Evolutionary conservation across 1,139 yeast genomes (phyloP).

Genomic region (Suhomyces guaymorum): DNA sequence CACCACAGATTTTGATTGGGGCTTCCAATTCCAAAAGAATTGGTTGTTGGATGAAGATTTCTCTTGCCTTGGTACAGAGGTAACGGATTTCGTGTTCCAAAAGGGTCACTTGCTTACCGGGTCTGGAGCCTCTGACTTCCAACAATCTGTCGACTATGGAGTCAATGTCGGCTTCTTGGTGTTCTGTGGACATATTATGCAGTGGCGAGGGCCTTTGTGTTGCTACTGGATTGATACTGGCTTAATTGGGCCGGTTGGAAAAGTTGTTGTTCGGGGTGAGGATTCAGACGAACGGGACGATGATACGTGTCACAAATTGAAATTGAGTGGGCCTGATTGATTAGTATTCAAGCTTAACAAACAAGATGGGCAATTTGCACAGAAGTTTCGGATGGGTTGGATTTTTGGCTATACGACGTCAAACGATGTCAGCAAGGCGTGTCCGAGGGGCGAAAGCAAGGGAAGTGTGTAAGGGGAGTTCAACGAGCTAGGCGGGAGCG

Average conservation of each 20-base stretch:
- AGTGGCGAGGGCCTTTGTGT: conserved; percentile 10
- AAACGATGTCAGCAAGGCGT: conserved; percentile 10
- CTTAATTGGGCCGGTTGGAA: neutral
- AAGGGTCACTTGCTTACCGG: conserved; percentile 93
- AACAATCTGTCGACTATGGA: conserved; percentile 94
- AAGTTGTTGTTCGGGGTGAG: neutral
- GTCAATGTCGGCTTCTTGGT: conserved; percentile 93
- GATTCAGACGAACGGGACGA: neutral
- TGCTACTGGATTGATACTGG: neutral
- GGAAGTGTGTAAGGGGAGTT: conserved; percentile 2
- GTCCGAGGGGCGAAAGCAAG: conserved; percentile 6
- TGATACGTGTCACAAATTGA: conserved; percentile 5
- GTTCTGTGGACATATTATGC: conserved; percentile 43
- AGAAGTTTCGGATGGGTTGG: neutral
- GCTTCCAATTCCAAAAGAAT: conserved; percentile 93
- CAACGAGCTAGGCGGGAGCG: conserved; percentile 1
- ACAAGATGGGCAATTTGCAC: conserved; percentile 2
- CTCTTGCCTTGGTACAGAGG: conserved; percentile 96
- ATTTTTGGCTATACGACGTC: conserved; percentile 3
- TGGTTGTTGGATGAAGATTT: conserved; percentile 96
- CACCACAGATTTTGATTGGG: conserved; percentile 94
- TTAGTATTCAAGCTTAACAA: neutral
- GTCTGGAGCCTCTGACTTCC: conserved; percentile 97
- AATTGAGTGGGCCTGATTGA: neutral
- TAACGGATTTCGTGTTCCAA: conserved; percentile 93